Evolutionary conservation across 495 filamentous ascomycete genomes (phyloP).

Genomic region (Cladorrhinum samala): DNA sequence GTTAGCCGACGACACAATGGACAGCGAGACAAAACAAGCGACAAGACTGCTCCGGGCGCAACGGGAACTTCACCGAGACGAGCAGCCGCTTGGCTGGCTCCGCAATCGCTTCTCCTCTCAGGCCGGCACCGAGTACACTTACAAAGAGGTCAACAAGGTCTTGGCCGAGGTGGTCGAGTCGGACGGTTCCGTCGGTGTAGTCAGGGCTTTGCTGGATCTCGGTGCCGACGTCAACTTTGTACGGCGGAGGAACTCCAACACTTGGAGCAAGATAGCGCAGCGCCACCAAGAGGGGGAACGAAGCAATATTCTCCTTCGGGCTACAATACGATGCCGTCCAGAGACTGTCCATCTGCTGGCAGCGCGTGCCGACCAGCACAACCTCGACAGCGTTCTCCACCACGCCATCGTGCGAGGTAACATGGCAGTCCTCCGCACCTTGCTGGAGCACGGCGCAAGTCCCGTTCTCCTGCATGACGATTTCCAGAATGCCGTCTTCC

Average conservation of each 20-base stretch:
- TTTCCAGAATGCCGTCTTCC: constrained; percentile 22
- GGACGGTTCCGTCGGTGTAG: constrained; percentile 22
- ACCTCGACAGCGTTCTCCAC: constrained; percentile 26
- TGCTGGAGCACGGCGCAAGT: constrained; percentile 26
- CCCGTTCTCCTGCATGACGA: constrained; percentile 26
- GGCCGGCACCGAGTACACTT: constrained; percentile 15
- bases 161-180: constrained; percentile 22
- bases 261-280: constrained; percentile 19
- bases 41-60: constrained; percentile 23
- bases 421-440: constrained; percentile 17
- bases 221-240: constrained; percentile 30
- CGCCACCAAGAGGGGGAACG: constrained; percentile 16
- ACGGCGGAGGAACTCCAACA: constrained; percentile 12
- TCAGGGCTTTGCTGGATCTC: constrained; percentile 23
- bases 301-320: constrained; percentile 23
- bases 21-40: constrained; percentile 21
- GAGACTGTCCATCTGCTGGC: constrained; percentile 24
- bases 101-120: constrained; percentile 12
- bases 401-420: constrained; percentile 23
- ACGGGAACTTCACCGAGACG: constrained; percentile 12
- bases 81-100: constrained; percentile 16
- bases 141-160: constrained; percentile 27
- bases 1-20: constrained; percentile 12
- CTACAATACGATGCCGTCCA: constrained; percentile 18
- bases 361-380: constrained; percentile 26